Base-by-base conservation (phyloP, 495 filamentous ascomycete genomes). In the Penicillium taxi region DNA sequence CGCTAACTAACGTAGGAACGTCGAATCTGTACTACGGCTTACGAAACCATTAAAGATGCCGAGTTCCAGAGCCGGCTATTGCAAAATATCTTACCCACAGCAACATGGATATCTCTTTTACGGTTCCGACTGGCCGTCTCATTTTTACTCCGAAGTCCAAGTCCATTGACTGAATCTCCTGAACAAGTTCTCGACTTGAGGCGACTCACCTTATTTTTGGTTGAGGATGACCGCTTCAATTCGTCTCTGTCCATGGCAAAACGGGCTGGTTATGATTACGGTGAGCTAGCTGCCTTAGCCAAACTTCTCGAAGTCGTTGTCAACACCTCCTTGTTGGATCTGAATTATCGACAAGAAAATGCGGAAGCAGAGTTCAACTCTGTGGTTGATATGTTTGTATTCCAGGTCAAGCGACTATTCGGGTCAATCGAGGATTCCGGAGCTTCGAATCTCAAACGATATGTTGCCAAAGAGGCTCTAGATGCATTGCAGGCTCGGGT, bases 371-470 rank as follows among this genome's bases (percentile, higher is more conserved):
- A 69, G 31, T 91, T 86, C 61, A 80, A 95, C 48, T 50, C 55
- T 4, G 66, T 75, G 2, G 64, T 95, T 35, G 90, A 95, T 53
- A 50, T 47, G 6, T 63, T 96, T 2, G 69, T 76, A 9, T 53
- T 63, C 11, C 61, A 63, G 15, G 63, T 96, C 35, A 83, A 80
- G 44, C 56, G 59, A 14, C 73, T 91, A 28, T 82, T 80, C 53
- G 74, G 72, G 11, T 66, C 66, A 6, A 94, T 96, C 39, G 66
- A 77, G 39, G 85, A 89, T 50, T 72, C 77, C 1, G 84, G 84
- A 17, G 81, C 82, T 16, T 73, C 79, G 5, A 74, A 81, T 52
- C 71, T 87, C 36, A 76, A 75, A 12, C 71, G 83, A 13, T 79
- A 84, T 29, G 72, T 88, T 35, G 79, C 81, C 0, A 90, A 91